Evolutionary conservation across 306 rosid genomes (phyloP).

Genomic region (Castanea mollissima): DNA sequence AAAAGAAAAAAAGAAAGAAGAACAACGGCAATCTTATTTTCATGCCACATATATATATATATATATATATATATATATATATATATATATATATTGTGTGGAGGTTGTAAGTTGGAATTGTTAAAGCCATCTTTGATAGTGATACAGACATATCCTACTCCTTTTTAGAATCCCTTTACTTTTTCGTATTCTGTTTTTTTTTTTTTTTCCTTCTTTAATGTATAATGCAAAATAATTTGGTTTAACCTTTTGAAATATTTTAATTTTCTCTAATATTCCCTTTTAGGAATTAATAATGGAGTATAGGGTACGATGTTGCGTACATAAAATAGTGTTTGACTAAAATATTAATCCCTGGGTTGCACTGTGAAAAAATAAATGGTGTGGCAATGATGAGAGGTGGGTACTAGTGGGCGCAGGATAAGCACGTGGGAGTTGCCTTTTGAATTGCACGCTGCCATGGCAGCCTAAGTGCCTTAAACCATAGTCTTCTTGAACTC

Average conservation of each 20-base stretch:
- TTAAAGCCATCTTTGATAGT: no score
- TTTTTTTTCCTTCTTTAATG: not conserved
- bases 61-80: no score
- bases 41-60: no score
- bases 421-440: conserved; percentile 85
- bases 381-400: conserved; percentile 63
- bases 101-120: no score
- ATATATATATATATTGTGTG: no score
- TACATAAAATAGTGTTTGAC: conserved; percentile 64
- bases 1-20: no score
- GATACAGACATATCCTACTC: no score
- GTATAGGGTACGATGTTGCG: conserved; percentile 32
- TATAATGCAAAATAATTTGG: not conserved
- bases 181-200: not conserved
- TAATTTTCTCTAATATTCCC: conserved; percentile 21
- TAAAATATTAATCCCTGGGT: conserved; percentile 33
- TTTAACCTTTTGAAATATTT: not conserved
- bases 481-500: conserved; percentile 28
- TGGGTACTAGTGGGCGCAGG: conserved; percentile 69
- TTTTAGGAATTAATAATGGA: conserved; percentile 19
- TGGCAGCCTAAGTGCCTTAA: conserved; percentile 27
- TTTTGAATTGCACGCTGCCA: conserved; percentile 81
- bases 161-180: no score
- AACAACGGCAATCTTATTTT: no score
- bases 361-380: conserved; percentile 29